Conservation (phyloP, 768 basidiomycete species). For the Amylocystis lapponica region DNA sequence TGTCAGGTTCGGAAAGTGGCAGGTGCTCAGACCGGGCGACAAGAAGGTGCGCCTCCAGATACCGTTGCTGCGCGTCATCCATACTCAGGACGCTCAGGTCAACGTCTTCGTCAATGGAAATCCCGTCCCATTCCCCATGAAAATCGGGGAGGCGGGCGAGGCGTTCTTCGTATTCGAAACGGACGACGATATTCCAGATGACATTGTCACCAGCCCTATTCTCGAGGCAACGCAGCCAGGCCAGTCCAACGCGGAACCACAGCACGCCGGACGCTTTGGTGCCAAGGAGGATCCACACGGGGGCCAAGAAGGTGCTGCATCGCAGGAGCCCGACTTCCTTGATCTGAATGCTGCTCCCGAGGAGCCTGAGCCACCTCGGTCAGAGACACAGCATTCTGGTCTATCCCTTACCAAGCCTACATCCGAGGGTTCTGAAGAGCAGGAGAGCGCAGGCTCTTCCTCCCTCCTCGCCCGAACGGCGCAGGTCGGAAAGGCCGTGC, state of each 20-base stretch:
- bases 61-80: background rate
- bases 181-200: slow-evolving; percentile 87
- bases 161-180: slow-evolving; percentile 99
- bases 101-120: slow-evolving; percentile 83
- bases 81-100: slow-evolving; percentile 45
- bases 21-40: slow-evolving; percentile 88
- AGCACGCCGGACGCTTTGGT: slow-evolving; percentile 36
- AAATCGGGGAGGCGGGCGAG: slow-evolving; percentile 97
- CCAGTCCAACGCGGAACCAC: slow-evolving; percentile 22
- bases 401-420: background rate
- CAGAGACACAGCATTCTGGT: background rate
- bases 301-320: slow-evolving; percentile 13
- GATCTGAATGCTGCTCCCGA: slow-evolving; percentile 58
- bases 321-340: slow-evolving; percentile 73
- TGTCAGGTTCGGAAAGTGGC: slow-evolving; percentile 96
- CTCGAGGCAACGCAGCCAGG: slow-evolving; percentile 55
- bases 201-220: slow-evolving; percentile 91
- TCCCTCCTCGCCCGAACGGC: slow-evolving; percentile 20
- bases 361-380: background rate
- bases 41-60: slow-evolving; percentile 62
- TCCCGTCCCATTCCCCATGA: slow-evolving; percentile 91
- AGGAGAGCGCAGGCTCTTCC: background rate
- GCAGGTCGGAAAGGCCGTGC: slow-evolving; percentile 22
- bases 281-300: slow-evolving; percentile 30
- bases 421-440: background rate